Evolutionary conservation across 164 flowering plant genomes (phyloP).

Genomic region (Liriodendron chinense): DNA sequence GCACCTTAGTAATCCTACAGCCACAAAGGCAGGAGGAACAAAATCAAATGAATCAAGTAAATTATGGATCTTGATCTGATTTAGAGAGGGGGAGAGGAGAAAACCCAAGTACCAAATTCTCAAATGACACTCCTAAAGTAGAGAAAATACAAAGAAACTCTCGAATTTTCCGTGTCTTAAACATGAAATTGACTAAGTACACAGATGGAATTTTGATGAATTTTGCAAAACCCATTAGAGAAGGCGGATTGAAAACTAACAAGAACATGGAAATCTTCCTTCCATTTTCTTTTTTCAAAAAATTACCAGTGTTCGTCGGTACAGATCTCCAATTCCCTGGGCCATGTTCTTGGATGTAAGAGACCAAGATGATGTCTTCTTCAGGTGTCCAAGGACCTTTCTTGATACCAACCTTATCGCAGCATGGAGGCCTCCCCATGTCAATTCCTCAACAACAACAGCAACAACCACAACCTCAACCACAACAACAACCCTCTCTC

Average conservation of each 20-base stretch:
- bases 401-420: constrained; percentile 84
- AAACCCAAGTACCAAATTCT: neutral
- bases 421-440: constrained; percentile 82
- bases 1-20: constrained; percentile 72
- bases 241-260: neutral
- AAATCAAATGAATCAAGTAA: neutral
- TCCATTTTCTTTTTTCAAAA: neutral
- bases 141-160: neutral
- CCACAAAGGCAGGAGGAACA: neutral
- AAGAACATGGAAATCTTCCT: neutral
- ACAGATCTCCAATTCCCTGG: constrained; percentile 44
- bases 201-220: neutral
- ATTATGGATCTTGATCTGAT: neutral
- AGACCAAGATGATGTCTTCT: constrained; percentile 49
- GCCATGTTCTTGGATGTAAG: constrained; percentile 78
- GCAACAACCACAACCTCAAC: neutral
- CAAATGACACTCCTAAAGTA: neutral
- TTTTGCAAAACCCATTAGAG: neutral
- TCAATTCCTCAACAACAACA: neutral
- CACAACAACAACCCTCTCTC: constrained; percentile 1
- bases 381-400: constrained; percentile 99
- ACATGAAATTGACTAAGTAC: neutral
- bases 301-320: constrained; percentile 36
- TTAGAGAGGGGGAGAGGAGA: neutral
- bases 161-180: neutral